Evolutionary conservation across 23 red algal species (phyloP), one percentile per base, ranked within the genome.

Genomic region (Agarophyton chilense): DNA sequence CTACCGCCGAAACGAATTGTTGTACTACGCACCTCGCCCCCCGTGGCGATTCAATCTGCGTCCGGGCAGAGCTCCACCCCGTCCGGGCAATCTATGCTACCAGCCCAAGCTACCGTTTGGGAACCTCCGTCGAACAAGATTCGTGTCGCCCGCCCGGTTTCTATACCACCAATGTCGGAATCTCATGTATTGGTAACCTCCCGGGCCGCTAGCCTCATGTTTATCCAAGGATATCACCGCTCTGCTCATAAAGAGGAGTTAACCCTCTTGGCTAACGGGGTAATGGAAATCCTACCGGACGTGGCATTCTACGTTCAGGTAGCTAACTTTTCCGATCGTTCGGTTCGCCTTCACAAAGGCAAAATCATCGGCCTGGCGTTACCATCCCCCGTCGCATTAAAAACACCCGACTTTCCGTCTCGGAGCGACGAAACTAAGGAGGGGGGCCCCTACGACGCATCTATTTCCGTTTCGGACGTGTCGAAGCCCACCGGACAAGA

Each of bases 331-430:
- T 33, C 51, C 78, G 52, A 60, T 21, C 78, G 78, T 26, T 0
- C 50, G 19, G 78, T 82, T 22, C 49, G 53, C 9, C 19, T 63
- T 14, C 55, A 1, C 17, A 82, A 58, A 31, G 13, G 49, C 29
- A 62, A 14, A 14, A 35, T 82, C 18, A 82, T 82, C 52, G 78
- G 28, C 22, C 52, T 82, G 11, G 78, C 78, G 24, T 41, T 82
- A 33, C 78, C 47, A 17, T 22, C 73, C 26, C 78, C 78, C 53
- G 38, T 41, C 31, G 72, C 0, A 31, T 21, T 78, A 52, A 46
- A 47, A 21, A 78, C 56, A 8, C 56, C 56, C n/a, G 56, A 61
- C 5, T 61, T 8, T 61, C 56, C 56, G 56, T 8, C 19, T 4
- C 56, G 56, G 56, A 61, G 56, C 26, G 19, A 12, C 56, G 56